Base-by-base conservation (phyloP, 1,284 basidiomycete species). In the Anthracocystis walkeri region DNA sequence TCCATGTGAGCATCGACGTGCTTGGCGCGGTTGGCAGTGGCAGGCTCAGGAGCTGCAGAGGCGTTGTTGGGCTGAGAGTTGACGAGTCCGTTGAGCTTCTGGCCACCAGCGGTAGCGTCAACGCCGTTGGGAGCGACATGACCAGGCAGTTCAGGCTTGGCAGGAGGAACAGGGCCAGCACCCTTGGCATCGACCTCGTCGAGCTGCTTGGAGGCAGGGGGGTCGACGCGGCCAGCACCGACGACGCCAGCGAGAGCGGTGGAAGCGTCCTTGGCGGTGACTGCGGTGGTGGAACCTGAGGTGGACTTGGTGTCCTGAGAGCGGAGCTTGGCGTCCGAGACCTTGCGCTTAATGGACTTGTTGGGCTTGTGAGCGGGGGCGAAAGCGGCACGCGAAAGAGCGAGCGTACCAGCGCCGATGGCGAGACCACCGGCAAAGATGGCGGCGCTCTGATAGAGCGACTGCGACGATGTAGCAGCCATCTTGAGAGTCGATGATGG, bases 381-480 rank as follows among this genome's bases (percentile, higher is more conserved):
- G 57, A 82, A 75, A 33, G 78, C 65, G 29, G 66, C 62, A 25
- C 81, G 66, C 59, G 69, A 75, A 58, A 82, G 78, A 4, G 79
- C 79, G 44, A 79, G 60, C n/a, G 76, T 79, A 45, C 78, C 78
- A 7, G 80, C 81, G 53, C 81, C 81, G 46, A 82, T 73, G 41
- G 81, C 81, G 49, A 82, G 76, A 61, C 81, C 81, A 65, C 81
- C 81, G 25, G 81, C 81, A 46, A 82, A 82, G 69, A 80, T 78
- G 68, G 76, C 78, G 20, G 78, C 78, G 74, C 68, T 76, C 61
- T 72, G 69, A 44, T 76, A 76, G 68, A 76, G 69, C 65, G 74
- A 68, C 68, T 72, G 74, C 57, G 67, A 69, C 38, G 67, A 64
- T 7, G 68, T 67, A 31, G 74, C 74, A 71, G 69, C 74, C 63